Evolutionary conservation across 495 filamentous ascomycete genomes (phyloP), one percentile per base, ranked within the genome.

Genomic region (Trichocladium antarcticum): DNA sequence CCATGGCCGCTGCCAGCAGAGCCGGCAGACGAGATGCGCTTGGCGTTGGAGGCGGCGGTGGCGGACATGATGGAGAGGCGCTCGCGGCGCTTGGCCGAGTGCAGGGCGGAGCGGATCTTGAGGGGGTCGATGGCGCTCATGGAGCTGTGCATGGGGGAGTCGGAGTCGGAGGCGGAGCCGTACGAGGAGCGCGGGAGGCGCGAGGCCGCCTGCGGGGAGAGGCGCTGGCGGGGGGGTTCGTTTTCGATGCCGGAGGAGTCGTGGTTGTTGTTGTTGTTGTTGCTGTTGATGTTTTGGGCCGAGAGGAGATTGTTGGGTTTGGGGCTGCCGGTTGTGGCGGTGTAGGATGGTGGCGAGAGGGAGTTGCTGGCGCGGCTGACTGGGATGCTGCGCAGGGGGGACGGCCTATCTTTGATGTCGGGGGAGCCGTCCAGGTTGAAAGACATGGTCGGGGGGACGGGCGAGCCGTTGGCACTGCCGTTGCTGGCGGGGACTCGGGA

Each of bases 351-450:
- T 5, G 69, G 63, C 17, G 69, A 65, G 54, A 64, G 49, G 56
- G 59, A 64, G 35, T 70, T 73, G 62, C 58, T 47, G 47, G 70
- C 57, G 53, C 63, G 57, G 34, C 67, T 63, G 36, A 68, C 57
- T 35, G 66, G 63, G 19, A 74, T 57, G 49, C 59, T 64, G 35
- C 71, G 68, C 16, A 74, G 52, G 1, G 72, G 69, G 9, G 64
- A 81, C 20, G 83, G 71, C 10, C 80, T 79, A 37, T 87, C 75
- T 12, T 85, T 85, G 5, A 76, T 80, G 39, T 70, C 71, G 16
- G 85, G 80, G 34, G 75, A 78, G 50, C 80, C 75, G 8, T 76
- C 77, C 3, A 80, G 75, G 49, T 75, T 76, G 29, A 87, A 68
- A 9, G 77, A 71, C 20, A 84, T 69, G 0, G 79, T 78, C 6